phyloP scores from a whole-genome alignment of 108 stramenopile genomes.

The Fistulifera pelliculosa region DNA sequence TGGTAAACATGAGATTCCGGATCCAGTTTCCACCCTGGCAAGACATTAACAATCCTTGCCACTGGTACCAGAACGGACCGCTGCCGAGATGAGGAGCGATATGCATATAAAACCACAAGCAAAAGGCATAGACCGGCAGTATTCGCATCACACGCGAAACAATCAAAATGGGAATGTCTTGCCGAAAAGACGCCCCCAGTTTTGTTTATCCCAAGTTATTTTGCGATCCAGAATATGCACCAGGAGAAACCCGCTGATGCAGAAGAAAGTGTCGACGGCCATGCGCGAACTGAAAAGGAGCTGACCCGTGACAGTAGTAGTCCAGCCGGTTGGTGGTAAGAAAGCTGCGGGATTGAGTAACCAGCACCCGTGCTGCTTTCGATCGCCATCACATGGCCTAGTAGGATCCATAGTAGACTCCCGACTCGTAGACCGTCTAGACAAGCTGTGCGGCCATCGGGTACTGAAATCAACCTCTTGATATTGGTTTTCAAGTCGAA shows the following conservation, averaged over 20 bases:
- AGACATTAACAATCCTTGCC: conserved; percentile 29
- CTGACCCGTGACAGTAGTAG: conserved; percentile 31
- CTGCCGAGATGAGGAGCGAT: conserved; percentile 31
- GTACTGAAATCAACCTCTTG: conserved; percentile 1
- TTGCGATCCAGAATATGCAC: conserved; percentile 26
- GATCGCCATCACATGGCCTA: conserved; percentile 45
- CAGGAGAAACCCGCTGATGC: conserved; percentile 42
- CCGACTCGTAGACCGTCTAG: conserved; percentile 38
- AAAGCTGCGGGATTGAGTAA: conserved; percentile 36
- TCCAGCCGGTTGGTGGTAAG: conserved; percentile 36
- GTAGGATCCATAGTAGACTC: conserved; percentile 43
- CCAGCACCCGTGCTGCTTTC: conserved; percentile 31
- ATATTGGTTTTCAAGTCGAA: conserved; percentile 3
- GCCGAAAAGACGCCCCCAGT: not conserved
- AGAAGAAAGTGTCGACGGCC: conserved; percentile 53
- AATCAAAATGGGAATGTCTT: too few relatives aligned
- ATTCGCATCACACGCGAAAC: conserved; percentile 31
- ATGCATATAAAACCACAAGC: conserved; percentile 33
- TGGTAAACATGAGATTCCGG: conserved; percentile 39
- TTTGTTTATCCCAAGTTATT: conserved; percentile 3
- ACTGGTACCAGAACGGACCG: conserved; percentile 63
- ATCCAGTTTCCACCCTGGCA: conserved; percentile 38
- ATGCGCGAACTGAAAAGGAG: conserved; percentile 36
- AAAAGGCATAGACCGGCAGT: conserved; percentile 31
- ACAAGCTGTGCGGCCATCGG: conserved; percentile 24